Base-by-base conservation (phyloP, 2,329 filamentous ascomycete genomes). In the Alternaria conjuncta region DNA sequence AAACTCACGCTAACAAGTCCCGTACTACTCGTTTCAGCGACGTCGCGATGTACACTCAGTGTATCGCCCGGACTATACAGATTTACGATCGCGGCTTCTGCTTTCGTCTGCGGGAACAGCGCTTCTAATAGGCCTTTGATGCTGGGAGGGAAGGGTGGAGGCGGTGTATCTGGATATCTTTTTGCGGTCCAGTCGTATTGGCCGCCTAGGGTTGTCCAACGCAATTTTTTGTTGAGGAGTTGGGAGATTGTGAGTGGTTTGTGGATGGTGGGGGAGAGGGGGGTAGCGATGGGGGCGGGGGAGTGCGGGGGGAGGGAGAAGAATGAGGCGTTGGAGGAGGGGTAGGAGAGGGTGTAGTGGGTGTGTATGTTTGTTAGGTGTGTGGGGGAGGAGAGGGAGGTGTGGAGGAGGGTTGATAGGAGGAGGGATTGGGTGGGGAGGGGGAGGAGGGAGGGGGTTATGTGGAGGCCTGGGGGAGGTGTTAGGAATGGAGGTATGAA, bases 141-240 rank as follows among this genome's bases (percentile, higher is more conserved):
- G 74, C 97, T 93, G 2, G 23, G 44, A 0, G 95, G 94, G 71
- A 97, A 97, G 0, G 82, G 73, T 0, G 93, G 93, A 1, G 92
- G 90, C 4, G 78, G 64, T n/a, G 86, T 84, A 10, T 84, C 78
- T 0, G 94, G 94, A 75, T 98, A 98, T 12, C 88, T 82, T 69
- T 97, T 94, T 60, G 88, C 87, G 0, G 94, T 96, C 96, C 95
- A 98, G 82, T 98, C 92, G 79, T 98, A 98, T 79, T 98, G 96
- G 0, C 94, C 95, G 54, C 96, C 96, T 3, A 99, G 87, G 0
- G 95, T 98, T 45, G 96, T 88, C 96, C 96, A 99, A 70, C 95
- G 93, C 23, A 98, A 86, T 65, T 92, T 94, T 66, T 90, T 91
- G 61, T 90, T 87, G 46, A 98, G 84, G 28, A 95, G 88, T 73